Evolutionary conservation across 1,284 basidiomycete genomes (phyloP), one percentile per base, ranked within the genome.

Genomic region (Schizophyllum amplum): DNA sequence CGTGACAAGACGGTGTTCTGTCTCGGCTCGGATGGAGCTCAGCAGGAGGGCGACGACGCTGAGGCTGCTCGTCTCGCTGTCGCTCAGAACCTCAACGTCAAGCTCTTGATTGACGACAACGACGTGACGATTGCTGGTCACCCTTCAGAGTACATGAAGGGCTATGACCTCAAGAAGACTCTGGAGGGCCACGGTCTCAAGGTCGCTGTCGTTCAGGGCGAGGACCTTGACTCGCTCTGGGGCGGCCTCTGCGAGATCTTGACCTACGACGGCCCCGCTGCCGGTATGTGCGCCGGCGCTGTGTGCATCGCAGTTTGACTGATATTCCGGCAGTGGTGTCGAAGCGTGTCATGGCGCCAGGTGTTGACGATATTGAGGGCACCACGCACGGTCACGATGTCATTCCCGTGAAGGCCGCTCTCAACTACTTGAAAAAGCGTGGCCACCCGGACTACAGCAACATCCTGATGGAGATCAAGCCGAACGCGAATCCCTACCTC

Each of bases 41-140:
- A 92, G 68, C 90, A 93, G 70, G 91, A 93, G 70, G 90, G 90
- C 25, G 87, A 93, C 66, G 90, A 93, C 63, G 90, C 91, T 2
- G 91, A 93, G 69, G 91, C 91, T 26, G 91, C 91, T 13, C 79
- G 90, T 47, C 77, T 93, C 46, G 90, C 90, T 20, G 91, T 92
- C 47, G 90, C 90, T 2, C 84, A 92, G 66, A 71, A 76, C 54
- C 73, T 93, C 59, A 91, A 92, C 67, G 80, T 93, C 68, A 93
- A 93, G 71, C 74, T 93, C 55, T 72, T 93, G 69, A 85, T 93
- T 62, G 90, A 93, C 63, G 90, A 92, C 71, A 93, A 93, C 71
- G 84, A 92, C 67, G 90, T 92, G 61, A 92, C 90, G 6, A 92
- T 92, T 59, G 84, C 48, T 25, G 90, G 89, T 0, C 90, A 93